Percentiles rank a stretch among this genome's conserved stretches.
Evolutionary conservation across 78 protist species (phyloP).

Genomic region (Dictyostelium firmibasis): DNA sequence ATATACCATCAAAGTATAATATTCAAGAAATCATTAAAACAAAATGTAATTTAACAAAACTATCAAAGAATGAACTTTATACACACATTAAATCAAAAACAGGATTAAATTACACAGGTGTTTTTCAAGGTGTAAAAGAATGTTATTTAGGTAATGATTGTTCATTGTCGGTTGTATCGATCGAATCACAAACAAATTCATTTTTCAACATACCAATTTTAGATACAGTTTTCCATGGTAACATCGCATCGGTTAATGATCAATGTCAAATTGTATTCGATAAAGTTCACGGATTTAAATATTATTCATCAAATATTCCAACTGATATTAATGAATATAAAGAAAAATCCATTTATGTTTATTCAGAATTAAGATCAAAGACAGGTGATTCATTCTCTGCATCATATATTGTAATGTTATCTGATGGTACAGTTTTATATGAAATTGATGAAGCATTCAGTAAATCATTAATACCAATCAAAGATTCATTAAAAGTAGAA

Average conservation of each 20-base stretch:
- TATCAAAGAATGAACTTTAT: not conserved
- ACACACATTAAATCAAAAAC: not conserved
- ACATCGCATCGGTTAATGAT: not conserved
- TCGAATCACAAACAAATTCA: not conserved
- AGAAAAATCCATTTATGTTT: not conserved
- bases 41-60: constrained; percentile 5
- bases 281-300: not conserved
- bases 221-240: constrained; percentile 33
- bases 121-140: not conserved
- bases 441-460: not conserved
- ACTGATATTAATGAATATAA: not conserved
- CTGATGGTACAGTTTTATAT: constrained; percentile 26
- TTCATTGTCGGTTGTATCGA: not conserved
- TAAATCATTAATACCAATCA: not conserved
- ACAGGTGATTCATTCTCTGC: not conserved
- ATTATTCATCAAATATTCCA: not conserved
- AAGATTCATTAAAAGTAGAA: not conserved
- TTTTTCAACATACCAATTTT: constrained; percentile 15
- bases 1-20: not conserved
- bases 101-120: not conserved
- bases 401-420: not conserved
- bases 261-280: constrained; percentile 36
- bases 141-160: constrained; percentile 18
- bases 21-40: not conserved
- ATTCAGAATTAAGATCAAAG: not conserved